Conservation (phyloP, 2,329 filamentous ascomycete species). For the Penicillium sp. region DNA sequence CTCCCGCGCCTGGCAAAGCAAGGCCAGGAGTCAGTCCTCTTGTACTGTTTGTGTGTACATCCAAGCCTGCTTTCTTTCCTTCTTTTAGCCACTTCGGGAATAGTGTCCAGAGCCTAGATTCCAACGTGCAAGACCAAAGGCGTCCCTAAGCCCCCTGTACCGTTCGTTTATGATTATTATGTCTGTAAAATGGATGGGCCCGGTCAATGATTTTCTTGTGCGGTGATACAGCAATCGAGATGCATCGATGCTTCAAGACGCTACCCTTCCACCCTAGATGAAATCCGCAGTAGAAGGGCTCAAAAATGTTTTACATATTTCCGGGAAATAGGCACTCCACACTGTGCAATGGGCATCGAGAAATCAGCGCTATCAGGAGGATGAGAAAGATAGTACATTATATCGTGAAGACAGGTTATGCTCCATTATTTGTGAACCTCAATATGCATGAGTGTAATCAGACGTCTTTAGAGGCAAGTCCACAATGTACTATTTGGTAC, state of each 20-base stretch:
- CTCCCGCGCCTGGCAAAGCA: not conserved
- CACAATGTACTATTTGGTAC: too few relatives aligned
- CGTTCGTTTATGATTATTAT: constrained; percentile 15
- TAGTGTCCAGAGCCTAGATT: not conserved
- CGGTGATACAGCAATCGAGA: constrained; percentile 29
- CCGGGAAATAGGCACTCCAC: constrained; percentile 20
- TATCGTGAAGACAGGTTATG: constrained; percentile 31
- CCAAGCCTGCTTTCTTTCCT: not conserved
- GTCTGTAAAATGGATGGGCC: constrained; percentile 22
- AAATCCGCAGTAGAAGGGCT: constrained; percentile 25
- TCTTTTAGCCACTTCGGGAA: not conserved
- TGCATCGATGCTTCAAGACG: constrained; percentile 34
- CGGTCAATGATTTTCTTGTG: constrained; percentile 32
- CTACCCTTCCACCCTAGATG: constrained; percentile 30
- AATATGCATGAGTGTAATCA: too few relatives aligned
- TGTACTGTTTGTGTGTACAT: not conserved
- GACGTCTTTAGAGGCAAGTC: too few relatives aligned
- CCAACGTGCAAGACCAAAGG: constrained; percentile 23
- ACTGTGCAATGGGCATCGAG: not conserved
- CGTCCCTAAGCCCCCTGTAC: constrained; percentile 20
- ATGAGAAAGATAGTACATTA: constrained; percentile 30
- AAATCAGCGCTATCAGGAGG: constrained; percentile 8
- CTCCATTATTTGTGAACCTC: constrained; percentile 21
- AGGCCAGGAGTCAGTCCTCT: constrained; percentile 8
- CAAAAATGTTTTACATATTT: constrained; percentile 18